These are phyloP conservation scores for Patellifolia procumbens DNA, from an alignment of 179 eudicot genomes.

Conservation along the genomic window DNA sequence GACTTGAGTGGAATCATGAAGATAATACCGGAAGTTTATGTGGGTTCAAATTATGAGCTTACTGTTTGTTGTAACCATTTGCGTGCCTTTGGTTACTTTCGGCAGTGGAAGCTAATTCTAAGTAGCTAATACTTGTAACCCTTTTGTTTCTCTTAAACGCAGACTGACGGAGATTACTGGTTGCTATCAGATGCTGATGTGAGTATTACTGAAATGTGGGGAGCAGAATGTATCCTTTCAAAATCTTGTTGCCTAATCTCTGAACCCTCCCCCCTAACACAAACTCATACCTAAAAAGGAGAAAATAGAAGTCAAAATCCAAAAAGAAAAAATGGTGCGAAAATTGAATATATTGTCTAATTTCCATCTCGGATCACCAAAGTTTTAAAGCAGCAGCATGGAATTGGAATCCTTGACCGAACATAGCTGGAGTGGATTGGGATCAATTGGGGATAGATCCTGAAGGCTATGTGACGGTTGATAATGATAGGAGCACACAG, in stretches of 20 bases:
- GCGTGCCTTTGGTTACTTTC: background rate
- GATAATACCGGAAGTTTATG: conserved; percentile 90
- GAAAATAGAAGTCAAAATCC: background rate
- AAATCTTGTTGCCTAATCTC: background rate
- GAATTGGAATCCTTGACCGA: conserved; percentile 31
- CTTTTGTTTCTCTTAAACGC: conserved; percentile 33
- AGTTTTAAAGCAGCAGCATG: background rate
- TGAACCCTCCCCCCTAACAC: background rate
- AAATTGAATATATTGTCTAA: background rate
- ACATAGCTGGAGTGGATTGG: conserved; percentile 65
- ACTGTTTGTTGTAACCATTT: background rate
- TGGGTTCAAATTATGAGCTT: conserved; percentile 55
- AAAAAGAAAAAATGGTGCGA: background rate
- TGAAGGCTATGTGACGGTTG: conserved; percentile 42
- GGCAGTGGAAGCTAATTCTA: background rate
- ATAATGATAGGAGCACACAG: conserved; percentile 35
- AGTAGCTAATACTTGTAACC: conserved; percentile 2
- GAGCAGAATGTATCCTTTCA: conserved; percentile 74
- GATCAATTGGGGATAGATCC: conserved; percentile 46
- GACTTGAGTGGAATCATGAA: conserved; percentile 84
- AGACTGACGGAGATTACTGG: conserved; percentile 91
- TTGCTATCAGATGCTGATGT: conserved; percentile 77
- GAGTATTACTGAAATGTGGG: conserved; percentile 90
- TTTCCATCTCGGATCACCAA: background rate
- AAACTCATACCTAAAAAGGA: background rate